Conservation (phyloP, 169 alveolate species). For the Plasmodium gaboni region DNA sequence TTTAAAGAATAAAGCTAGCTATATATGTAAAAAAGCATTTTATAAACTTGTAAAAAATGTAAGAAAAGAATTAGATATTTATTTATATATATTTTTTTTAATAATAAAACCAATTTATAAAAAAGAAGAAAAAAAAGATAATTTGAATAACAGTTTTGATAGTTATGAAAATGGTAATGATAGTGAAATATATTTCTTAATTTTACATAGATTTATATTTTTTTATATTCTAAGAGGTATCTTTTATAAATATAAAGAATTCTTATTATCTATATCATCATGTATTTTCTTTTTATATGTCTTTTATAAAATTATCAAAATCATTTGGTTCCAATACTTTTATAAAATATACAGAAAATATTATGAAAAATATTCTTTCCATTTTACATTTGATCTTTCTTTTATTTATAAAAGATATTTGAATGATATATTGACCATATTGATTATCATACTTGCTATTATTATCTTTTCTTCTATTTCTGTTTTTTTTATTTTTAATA, state of each 20-base stretch:
- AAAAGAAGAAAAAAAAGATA: slow-evolving; percentile 33
- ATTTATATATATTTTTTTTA: slow-evolving; percentile 22
- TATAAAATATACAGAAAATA: slow-evolving; percentile 43
- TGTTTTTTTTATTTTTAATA: slow-evolving; percentile 48
- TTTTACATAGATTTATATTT: slow-evolving; percentile 56
- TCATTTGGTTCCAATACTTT: slow-evolving; percentile 38
- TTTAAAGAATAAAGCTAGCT: not conserved
- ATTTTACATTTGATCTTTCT: slow-evolving; percentile 24
- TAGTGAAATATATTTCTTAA: slow-evolving; percentile 60
- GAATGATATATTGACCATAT: slow-evolving; percentile 54
- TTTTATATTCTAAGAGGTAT: slow-evolving; percentile 48
- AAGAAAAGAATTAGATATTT: slow-evolving; percentile 48
- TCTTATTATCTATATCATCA: slow-evolving; percentile 13
- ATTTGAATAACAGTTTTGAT: slow-evolving; percentile 30
- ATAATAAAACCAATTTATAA: slow-evolving; percentile 64
- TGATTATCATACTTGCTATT: slow-evolving; percentile 65
- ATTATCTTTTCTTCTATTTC: slow-evolving; percentile 72
- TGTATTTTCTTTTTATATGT: slow-evolving; percentile 38
- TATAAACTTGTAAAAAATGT: slow-evolving; percentile 24
- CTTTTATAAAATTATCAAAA: slow-evolving; percentile 53
- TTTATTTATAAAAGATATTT: slow-evolving; percentile 46
- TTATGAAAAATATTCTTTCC: slow-evolving; percentile 20
- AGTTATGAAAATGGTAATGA: slow-evolving; percentile 52
- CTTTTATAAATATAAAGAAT: slow-evolving; percentile 47
- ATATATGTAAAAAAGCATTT: slow-evolving; percentile 1